Conservation (phyloP, 768 basidiomycete genomes). For the Mycena pura region DNA sequence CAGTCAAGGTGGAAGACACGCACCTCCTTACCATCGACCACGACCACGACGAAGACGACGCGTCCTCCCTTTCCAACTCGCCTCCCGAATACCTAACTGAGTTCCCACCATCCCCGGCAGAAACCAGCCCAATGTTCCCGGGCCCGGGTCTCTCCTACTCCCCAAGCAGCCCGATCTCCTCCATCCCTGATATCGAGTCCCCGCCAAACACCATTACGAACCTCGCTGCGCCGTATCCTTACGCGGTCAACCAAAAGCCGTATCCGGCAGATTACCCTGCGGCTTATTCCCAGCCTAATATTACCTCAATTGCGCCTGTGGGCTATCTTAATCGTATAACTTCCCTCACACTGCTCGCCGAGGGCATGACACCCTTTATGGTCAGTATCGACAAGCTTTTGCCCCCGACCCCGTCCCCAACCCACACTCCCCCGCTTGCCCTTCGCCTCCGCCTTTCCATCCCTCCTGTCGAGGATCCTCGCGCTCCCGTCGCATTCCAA, state of each 20-base stretch:
- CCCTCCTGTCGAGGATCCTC: conserved; percentile 59
- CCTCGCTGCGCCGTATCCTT: conserved; percentile 21
- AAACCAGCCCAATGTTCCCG: conserved; percentile 25
- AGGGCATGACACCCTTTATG: conserved; percentile 70
- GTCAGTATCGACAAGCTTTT: conserved; percentile 64
- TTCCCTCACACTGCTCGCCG: conserved; percentile 62
- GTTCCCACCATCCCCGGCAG: conserved; percentile 54
- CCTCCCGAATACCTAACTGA: conserved; percentile 52
- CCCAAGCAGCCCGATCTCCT: conserved; percentile 22
- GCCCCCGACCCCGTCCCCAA: conserved; percentile 44
- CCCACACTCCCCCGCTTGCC: conserved; percentile 48
- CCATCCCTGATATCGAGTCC: conserved; percentile 15
- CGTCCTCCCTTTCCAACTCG: conserved; percentile 52
- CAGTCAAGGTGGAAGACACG: conserved; percentile 64
- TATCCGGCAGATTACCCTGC: neutral
- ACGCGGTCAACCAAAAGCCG: conserved; percentile 13
- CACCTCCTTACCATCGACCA: conserved; percentile 52
- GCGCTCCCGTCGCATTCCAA: conserved; percentile 61
- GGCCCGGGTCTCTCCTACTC: conserved; percentile 26
- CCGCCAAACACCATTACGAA: conserved; percentile 20
- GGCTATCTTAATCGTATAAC: conserved; percentile 40
- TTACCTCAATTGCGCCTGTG: conserved; percentile 34
- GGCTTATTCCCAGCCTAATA: conserved; percentile 22
- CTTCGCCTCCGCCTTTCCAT: conserved; percentile 66
- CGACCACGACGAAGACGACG: conserved; percentile 51